These are phyloP conservation scores for Naegleria fowleri DNA, from an alignment of 208 protist genomes.

Conservation along the genomic window DNA sequence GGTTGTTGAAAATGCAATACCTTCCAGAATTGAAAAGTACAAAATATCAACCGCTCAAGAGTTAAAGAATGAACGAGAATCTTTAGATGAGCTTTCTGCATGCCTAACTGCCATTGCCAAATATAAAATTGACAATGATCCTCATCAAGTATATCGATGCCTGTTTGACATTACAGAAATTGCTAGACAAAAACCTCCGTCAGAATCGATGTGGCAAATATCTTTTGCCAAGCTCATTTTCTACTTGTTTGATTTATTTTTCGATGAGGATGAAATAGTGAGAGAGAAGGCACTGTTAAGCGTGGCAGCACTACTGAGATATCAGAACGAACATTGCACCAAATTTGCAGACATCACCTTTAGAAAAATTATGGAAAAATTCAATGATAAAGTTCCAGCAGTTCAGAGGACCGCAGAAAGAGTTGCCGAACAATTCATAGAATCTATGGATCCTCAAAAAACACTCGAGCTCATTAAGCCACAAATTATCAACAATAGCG, in stretches of 20 bases:
- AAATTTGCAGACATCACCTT: background rate
- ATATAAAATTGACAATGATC: background rate
- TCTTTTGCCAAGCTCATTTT: background rate
- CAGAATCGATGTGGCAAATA: background rate
- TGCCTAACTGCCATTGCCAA: background rate
- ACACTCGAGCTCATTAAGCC: background rate
- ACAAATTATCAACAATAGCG: background rate
- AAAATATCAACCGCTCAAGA: background rate
- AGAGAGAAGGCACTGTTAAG: background rate
- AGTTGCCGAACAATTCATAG: background rate
- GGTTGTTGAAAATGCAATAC: background rate
- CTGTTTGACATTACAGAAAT: background rate
- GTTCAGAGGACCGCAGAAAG: background rate
- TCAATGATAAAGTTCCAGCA: background rate
- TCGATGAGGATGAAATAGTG: background rate
- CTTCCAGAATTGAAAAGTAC: background rate
- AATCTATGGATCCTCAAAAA: background rate
- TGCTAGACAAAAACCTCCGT: background rate
- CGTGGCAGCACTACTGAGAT: background rate
- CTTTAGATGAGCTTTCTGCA: background rate
- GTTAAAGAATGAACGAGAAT: background rate
- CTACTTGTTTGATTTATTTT: background rate
- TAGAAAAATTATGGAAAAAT: background rate
- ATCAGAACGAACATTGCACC: background rate
- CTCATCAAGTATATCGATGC: background rate